These are phyloP conservation scores for Tetrastigma voinierianum DNA, from an alignment of 164 flowering plant genomes.

Conservation along the genomic window DNA sequence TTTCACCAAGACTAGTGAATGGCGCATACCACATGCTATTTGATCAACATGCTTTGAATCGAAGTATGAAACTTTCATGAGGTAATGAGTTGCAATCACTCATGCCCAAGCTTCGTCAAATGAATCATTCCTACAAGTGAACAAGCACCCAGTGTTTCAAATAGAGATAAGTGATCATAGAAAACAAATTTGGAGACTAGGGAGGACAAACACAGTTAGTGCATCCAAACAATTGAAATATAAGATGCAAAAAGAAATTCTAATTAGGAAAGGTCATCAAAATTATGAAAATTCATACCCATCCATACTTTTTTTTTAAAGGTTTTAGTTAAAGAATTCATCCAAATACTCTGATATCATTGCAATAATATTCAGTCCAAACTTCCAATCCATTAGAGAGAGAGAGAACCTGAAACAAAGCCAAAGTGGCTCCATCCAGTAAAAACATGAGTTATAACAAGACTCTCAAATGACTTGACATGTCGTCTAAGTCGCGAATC, in stretches of 20 bases:
- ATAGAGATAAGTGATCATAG: neutral
- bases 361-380: no score
- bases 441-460: conserved; percentile 48
- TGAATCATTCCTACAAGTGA: conserved; percentile 97
- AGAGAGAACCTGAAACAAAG: conserved; percentile 75
- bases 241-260: no score
- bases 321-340: no score
- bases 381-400: no score
- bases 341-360: no score
- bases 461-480: conserved; percentile 32
- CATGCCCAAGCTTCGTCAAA: conserved; percentile 98
- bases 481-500: conserved; percentile 41
- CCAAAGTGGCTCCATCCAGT: conserved; percentile 99
- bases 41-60: conserved; percentile 48
- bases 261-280: no score
- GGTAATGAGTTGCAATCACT: conserved; percentile 49
- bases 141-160: conserved; percentile 58
- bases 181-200: neutral
- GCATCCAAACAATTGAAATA: no score
- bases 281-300: no score
- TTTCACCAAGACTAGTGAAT: conserved; percentile 64
- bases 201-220: neutral
- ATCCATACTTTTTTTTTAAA: no score
- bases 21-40: conserved; percentile 95
- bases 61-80: conserved; percentile 59